phyloP scores from a whole-genome alignment of 176 grass and related monocot species.

The Echinochloa phyllopogon region DNA sequence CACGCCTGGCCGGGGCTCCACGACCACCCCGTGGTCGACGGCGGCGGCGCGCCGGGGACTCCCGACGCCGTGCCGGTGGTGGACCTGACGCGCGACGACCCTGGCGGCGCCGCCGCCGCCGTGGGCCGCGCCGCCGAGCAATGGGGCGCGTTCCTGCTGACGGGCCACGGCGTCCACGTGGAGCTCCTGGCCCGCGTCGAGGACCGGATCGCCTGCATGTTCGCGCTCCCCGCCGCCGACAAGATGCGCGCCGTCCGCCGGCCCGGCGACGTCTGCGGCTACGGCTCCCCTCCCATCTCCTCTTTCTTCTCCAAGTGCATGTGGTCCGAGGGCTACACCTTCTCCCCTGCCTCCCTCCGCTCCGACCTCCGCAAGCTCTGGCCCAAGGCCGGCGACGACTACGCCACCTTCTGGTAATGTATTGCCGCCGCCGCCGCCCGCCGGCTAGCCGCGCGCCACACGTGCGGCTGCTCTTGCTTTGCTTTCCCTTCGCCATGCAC shows the following conservation, averaged over 20 bases:
- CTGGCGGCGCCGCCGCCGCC: neutral
- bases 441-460: too few species aligned
- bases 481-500: neutral
- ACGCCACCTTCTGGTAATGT: constrained; percentile 75
- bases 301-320: constrained; percentile 99
- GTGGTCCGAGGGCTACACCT: constrained; percentile 99
- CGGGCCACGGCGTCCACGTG: constrained; percentile 53
- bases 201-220: constrained; percentile 64
- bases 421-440: neutral
- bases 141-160: constrained; percentile 88
- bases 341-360: constrained; percentile 64
- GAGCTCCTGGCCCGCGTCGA: constrained; percentile 63
- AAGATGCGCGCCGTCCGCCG: constrained; percentile 75
- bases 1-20: constrained; percentile 78
- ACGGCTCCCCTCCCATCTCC: constrained; percentile 90
- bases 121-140: constrained; percentile 62
- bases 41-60: constrained; percentile 26
- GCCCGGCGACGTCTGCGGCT: constrained; percentile 68
- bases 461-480: neutral
- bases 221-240: constrained; percentile 69
- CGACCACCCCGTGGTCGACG: constrained; percentile 66
- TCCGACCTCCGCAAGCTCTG: constrained; percentile 82
- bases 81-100: constrained; percentile 47
- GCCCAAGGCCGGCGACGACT: constrained; percentile 72
- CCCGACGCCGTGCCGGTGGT: constrained; percentile 71